Percentiles rank a stretch among this genome's conserved stretches.
These are phyloP conservation scores for Fraxinus excelsior DNA, from an alignment of 257 asterid genomes.

Conservation along the genomic window DNA sequence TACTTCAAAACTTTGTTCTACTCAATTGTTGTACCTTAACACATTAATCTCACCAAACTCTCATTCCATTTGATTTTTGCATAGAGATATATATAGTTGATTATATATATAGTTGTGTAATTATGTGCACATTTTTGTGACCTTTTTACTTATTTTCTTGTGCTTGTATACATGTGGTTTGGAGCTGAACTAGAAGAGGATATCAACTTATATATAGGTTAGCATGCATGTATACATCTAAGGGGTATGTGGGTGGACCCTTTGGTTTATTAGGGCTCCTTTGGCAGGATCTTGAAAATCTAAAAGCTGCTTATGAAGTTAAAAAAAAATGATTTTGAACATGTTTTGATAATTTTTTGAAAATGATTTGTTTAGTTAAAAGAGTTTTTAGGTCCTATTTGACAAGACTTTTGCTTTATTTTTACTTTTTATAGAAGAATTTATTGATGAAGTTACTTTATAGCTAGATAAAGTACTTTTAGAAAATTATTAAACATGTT, in stretches of 20 bases:
- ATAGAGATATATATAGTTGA: too few relatives aligned
- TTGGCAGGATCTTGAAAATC: neutral
- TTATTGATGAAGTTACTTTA: too few relatives aligned
- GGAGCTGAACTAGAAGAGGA: neutral
- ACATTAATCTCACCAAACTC: neutral
- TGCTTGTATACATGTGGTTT: neutral
- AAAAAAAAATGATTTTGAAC: too few relatives aligned
- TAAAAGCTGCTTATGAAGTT: too few relatives aligned
- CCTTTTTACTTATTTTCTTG: neutral
- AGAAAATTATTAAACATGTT: too few relatives aligned
- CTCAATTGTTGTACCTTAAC: neutral
- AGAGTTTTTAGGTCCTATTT: too few relatives aligned
- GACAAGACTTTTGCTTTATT: too few relatives aligned
- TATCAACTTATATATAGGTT: neutral
- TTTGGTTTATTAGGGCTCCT: neutral
- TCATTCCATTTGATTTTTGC: neutral
- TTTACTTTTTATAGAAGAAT: too few relatives aligned
- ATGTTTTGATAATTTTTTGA: too few relatives aligned
- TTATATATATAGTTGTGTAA: neutral
- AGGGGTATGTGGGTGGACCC: neutral
- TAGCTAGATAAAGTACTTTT: too few relatives aligned
- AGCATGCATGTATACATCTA: neutral
- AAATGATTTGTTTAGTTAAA: too few relatives aligned
- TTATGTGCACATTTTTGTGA: neutral
- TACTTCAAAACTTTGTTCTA: neutral